Evolutionary conservation across 306 rosid genomes (phyloP).

Genomic region (Quillaja saponaria): DNA sequence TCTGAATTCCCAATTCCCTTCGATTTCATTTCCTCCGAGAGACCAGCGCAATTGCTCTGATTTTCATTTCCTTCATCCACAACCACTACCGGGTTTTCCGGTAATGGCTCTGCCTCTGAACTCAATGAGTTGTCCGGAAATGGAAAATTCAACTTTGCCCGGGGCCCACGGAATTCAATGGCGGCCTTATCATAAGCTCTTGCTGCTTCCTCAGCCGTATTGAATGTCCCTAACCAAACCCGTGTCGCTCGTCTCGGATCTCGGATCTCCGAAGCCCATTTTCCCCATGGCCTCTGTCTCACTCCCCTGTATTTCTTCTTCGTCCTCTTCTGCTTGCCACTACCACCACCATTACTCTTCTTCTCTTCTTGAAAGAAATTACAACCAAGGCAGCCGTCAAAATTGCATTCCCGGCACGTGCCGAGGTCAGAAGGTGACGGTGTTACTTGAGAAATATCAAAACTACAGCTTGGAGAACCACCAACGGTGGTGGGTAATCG

Average conservation of each 20-base stretch:
- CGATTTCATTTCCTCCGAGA: slow-evolving; percentile 15
- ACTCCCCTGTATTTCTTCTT: slow-evolving; percentile 90
- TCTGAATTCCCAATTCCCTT: slow-evolving; percentile 11
- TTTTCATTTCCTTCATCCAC: slow-evolving; percentile 9
- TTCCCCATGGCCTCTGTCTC: slow-evolving; percentile 94
- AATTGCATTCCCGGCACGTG: slow-evolving; percentile 54
- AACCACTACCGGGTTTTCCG: too few relatives aligned
- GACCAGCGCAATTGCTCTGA: slow-evolving; percentile 1
- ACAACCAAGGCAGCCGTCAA: slow-evolving; percentile 66
- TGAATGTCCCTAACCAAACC: slow-evolving; percentile 90
- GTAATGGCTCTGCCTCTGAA: neutral
- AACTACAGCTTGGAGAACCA: neutral
- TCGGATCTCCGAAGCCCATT: slow-evolving; percentile 92
- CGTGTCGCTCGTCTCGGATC: slow-evolving; percentile 72
- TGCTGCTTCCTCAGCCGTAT: slow-evolving; percentile 82
- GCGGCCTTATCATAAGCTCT: slow-evolving; percentile 83
- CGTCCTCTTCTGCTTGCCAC: slow-evolving; percentile 38
- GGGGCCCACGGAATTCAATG: slow-evolving; percentile 80
- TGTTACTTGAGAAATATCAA: neutral
- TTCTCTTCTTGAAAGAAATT: slow-evolving; percentile 51
- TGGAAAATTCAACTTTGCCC: slow-evolving; percentile 90
- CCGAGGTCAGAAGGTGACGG: slow-evolving; percentile 26
- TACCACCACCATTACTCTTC: neutral
- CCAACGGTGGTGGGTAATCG: neutral
- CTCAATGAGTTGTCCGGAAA: slow-evolving; percentile 48